These are phyloP conservation scores for Monosporascus sp. DNA, from an alignment of 2,329 filamentous ascomycete genomes.

Conservation along the genomic window DNA sequence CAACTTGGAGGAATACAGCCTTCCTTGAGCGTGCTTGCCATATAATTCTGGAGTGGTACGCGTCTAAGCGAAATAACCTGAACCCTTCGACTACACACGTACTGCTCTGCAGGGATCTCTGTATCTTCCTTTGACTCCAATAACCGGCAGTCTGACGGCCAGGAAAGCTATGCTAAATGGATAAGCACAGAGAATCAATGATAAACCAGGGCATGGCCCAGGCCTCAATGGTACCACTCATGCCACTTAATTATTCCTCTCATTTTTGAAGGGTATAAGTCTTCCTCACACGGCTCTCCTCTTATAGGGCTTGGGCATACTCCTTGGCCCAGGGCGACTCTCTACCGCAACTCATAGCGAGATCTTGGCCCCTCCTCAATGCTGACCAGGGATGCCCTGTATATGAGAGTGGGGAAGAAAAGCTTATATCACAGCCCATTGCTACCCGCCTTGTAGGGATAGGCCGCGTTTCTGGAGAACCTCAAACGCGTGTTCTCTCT, in stretches of 20 bases:
- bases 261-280: too few species aligned
- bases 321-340: constrained; percentile 14
- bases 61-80: too few species aligned
- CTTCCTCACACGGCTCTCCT: neutral
- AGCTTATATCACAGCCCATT: neutral
- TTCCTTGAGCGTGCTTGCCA: too few species aligned
- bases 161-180: constrained; percentile 1
- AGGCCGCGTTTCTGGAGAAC: too few species aligned
- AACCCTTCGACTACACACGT: too few species aligned
- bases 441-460: neutral
- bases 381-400: neutral
- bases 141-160: too few species aligned
- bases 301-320: constrained; percentile 17
- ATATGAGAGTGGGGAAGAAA: neutral
- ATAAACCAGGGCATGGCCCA: constrained; percentile 9
- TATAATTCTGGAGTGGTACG: too few species aligned
- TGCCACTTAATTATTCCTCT: too few species aligned
- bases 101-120: too few species aligned
- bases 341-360: constrained; percentile 10
- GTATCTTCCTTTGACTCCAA: too few species aligned
- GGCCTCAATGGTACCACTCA: constrained; percentile 3
- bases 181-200: neutral
- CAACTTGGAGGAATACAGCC: too few species aligned
- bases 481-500: too few species aligned
- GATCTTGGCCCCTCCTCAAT: constrained; percentile 12